Evolutionary conservation across 2,329 filamentous ascomycete genomes (phyloP).

Genomic region (Rutstroemia sp.): DNA sequence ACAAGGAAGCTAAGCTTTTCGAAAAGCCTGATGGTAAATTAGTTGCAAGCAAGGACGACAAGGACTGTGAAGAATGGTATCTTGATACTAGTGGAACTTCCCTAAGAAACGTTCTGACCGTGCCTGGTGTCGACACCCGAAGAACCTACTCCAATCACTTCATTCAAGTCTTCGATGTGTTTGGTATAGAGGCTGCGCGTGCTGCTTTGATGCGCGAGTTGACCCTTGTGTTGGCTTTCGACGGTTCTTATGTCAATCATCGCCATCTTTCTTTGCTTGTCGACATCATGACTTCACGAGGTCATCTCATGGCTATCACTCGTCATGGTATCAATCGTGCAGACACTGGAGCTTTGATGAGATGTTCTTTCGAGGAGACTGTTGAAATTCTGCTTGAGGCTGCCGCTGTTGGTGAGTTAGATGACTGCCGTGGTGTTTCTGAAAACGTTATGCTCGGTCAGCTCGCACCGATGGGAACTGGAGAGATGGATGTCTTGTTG

Average conservation of each 20-base stretch:
- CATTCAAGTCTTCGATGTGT: slow-evolving; percentile 87
- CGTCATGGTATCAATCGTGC: slow-evolving; percentile 98
- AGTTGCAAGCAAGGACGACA: slow-evolving; percentile 64
- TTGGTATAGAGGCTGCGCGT: slow-evolving; percentile 92
- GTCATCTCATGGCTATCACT: slow-evolving; percentile 90
- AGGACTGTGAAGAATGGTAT: slow-evolving; percentile 83
- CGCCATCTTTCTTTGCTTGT: slow-evolving; percentile 91
- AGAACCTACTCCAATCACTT: slow-evolving; percentile 94
- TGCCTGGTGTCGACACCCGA: slow-evolving; percentile 79
- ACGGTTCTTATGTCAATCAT: slow-evolving; percentile 99
- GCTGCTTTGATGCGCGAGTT: slow-evolving; percentile 81
- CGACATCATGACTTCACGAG: slow-evolving; percentile 96
- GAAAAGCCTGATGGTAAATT: slow-evolving; percentile 64
- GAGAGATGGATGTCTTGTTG: slow-evolving; percentile 87
- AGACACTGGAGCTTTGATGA: slow-evolving; percentile 96
- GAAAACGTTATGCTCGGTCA: slow-evolving; percentile 99
- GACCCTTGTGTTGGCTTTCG: slow-evolving; percentile 89
- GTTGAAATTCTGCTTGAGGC: slow-evolving; percentile 97
- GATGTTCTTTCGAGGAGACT: slow-evolving; percentile 98
- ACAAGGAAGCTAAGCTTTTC: slow-evolving; percentile 66
- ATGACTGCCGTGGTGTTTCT: slow-evolving; percentile 96
- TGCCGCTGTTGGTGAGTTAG: slow-evolving; percentile 86
- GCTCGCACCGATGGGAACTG: slow-evolving; percentile 93
- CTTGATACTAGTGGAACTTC: slow-evolving; percentile 90
- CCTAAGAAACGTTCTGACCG: slow-evolving; percentile 72